Evolutionary conservation across 345 rosid genomes (phyloP).

Genomic region (Bruguiera sexangula): DNA sequence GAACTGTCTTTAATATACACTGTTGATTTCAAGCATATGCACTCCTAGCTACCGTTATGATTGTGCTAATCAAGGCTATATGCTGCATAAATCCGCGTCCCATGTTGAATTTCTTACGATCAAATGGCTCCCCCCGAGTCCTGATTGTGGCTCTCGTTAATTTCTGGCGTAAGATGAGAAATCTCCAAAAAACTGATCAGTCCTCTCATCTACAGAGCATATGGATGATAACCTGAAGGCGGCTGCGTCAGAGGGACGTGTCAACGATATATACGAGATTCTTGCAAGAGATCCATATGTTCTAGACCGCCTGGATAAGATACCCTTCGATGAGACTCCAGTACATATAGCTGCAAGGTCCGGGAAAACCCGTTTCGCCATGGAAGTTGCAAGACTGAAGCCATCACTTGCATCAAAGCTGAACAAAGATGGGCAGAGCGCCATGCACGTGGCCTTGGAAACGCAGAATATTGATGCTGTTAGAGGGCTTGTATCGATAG

Average conservation of each 20-base stretch:
- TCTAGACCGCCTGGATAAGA: slow-evolving; percentile 13
- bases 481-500: slow-evolving; percentile 7
- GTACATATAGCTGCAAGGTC: slow-evolving; percentile 29
- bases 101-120: no score
- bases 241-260: slow-evolving; percentile 21
- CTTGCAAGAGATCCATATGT: slow-evolving; percentile 21
- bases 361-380: slow-evolving; percentile 24
- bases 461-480: neutral
- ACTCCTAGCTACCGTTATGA: no score
- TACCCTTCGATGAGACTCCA: slow-evolving; percentile 30
- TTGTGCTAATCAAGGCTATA: no score
- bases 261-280: slow-evolving; percentile 12
- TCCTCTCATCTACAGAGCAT: neutral
- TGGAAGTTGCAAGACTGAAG: slow-evolving; percentile 22
- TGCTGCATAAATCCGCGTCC: no score
- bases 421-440: slow-evolving; percentile 15
- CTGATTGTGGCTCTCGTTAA: no score
- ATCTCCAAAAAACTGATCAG: no score
- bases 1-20: no score
- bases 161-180: no score
- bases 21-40: no score
- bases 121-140: no score
- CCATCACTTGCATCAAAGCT: slow-evolving; percentile 19
- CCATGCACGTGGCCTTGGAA: slow-evolving; percentile 24
- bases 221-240: slow-evolving; percentile 2